Base-by-base conservation (phyloP, 73 alveolate species). In the Breviolum minutum region DNA sequence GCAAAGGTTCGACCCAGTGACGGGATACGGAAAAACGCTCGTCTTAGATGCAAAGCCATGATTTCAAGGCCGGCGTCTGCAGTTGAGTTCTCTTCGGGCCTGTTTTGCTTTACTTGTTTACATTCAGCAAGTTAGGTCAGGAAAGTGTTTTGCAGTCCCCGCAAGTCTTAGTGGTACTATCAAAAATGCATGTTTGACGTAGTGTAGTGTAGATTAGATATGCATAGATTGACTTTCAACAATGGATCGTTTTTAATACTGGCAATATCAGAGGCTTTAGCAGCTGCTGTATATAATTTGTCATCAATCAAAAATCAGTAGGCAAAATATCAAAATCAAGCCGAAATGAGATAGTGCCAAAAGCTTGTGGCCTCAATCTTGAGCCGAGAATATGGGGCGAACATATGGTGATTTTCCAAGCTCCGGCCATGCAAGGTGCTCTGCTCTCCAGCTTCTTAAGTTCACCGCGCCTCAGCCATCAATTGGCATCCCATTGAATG, bases 401-500 rank as follows among this genome's bases (percentile, higher is more conserved):
- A 68, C 1, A 2, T 22, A 4, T 14, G 17, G 77, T 22, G 24
- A 29, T 32, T 79, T 79, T 12, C n/a, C 40, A 3, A 71, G 29
- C 8, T 70, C 29, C 22, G 7, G 82, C 82, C 24, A 40, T 24
- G 24, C 54, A 29, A 71, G 82, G 9, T 29, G 63, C 2, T 1
- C 8, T 68, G 77, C 77, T 17, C 77, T 27, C 61, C 87, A 77
- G 24, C 77, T 68, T 77, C 20, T 22, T 77, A 11, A 10, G 12
- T 40, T 29, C 69, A 54, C 48, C 90, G 73, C 8, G 77, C 97
- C 97, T 91, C 89, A 19, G 80, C 81, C 97, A 91, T 91, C 87
- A 91, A n/a, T 64, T 91, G 97, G 97, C 97, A 91, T 11, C 97
- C 97, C 97, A 91, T 91, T 60, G 97, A 91, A 62, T 91, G 97